Evolutionary conservation across 2,329 filamentous ascomycete genomes (phyloP), one percentile per base, ranked within the genome.

Genomic region (Beauveria sp.): DNA sequence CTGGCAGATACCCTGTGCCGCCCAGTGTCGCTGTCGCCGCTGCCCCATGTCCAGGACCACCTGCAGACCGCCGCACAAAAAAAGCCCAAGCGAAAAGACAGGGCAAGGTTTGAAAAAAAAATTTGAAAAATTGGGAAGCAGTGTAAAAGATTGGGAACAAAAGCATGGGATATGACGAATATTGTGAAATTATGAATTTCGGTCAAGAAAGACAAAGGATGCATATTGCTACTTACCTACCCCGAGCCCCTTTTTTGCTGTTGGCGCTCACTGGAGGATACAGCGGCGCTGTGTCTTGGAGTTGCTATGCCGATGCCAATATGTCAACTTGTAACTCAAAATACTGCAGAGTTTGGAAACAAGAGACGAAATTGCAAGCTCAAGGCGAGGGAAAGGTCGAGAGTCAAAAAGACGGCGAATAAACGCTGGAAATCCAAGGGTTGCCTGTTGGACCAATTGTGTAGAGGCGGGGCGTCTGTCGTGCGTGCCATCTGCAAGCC

Each of bases 11-110:
- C 34, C 34, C 34, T 12, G 34, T 37, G 37, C 48, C 40, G 47
- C 48, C 24, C 44, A 26, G 48, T 53, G 47, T 57, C 43, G n/a
- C 30, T 20, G 34, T 48, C 12, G 30, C 47, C 24, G 26, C 14
- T 7, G 60, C 46, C 60, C 53, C 57, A 59, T 59, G 47, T 28
- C 30, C 41, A 30, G 51, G 37, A 41, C 58, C 40, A 12, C 46
- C 18, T 47, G 54, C 54, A 56, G 60, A 58, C 60, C 53, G 47
- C 60, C 30, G 59, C 41, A 61, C 30, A 55, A 51, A 60, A 60
- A 34, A 48, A 55, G 51, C 24, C 30, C 58, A 61, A 61, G 58
- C 58, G 58, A 61, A 51, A 54, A 43, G 51, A 41, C 51, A 55
- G 51, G 58, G 58, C 51, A 59, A 50, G 37, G 22, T 6, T 22